These are phyloP conservation scores for Penicillium nordicum DNA, from an alignment of 2,329 filamentous ascomycete species.

Conservation along the genomic window DNA sequence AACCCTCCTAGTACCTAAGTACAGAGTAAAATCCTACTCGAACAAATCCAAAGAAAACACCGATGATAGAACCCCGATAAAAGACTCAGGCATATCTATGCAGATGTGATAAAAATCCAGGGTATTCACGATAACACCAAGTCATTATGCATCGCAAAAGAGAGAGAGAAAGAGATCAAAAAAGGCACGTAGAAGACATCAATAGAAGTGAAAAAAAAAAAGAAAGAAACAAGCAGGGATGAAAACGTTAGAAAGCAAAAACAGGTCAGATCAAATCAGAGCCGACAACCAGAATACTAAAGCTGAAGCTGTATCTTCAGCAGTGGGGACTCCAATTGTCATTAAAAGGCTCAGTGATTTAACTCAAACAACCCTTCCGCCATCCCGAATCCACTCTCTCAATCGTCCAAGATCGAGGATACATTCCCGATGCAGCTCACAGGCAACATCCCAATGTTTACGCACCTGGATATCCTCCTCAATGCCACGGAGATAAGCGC, in stretches of 20 bases:
- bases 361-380: conserved; percentile 29
- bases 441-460: conserved; percentile 49
- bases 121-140: conserved; percentile 11
- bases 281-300: neutral
- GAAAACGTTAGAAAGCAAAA: neutral
- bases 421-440: conserved; percentile 44
- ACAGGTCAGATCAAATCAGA: neutral
- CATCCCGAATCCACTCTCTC: conserved; percentile 38
- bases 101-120: conserved; percentile 3
- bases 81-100: conserved; percentile 1
- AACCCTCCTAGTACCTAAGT: too few relatives aligned
- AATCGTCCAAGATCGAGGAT: conserved; percentile 41
- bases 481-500: conserved; percentile 44
- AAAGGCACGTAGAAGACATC: neutral
- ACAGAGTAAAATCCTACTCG: neutral
- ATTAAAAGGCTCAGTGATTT: neutral
- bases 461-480: conserved; percentile 46
- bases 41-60: neutral
- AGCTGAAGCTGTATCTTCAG: neutral
- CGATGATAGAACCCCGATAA: neutral
- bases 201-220: neutral
- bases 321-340: neutral
- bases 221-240: neutral
- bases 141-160: conserved; percentile 6
- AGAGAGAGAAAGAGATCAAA: neutral